Conservation (phyloP, 345 rosid species). For the Citrus medica region DNA sequence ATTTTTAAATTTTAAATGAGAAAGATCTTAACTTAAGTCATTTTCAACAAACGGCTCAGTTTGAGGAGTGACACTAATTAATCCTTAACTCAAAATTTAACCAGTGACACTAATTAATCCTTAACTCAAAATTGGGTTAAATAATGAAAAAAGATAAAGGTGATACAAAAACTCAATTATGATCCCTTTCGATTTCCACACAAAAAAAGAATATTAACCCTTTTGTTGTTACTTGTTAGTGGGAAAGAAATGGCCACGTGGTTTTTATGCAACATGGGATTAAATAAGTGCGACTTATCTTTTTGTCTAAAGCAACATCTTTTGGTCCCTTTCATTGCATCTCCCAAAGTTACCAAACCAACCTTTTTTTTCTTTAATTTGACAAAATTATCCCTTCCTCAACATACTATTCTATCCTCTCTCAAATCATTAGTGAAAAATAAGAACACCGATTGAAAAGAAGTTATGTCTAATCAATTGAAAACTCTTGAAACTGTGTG, state of each 20-base stretch:
- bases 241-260: conserved; percentile 1
- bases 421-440: neutral
- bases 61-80: neutral
- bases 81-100: neutral
- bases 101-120: too few species aligned
- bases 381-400: neutral
- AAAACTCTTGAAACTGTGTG: neutral
- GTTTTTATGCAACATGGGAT: neutral
- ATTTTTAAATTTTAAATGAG: neutral
- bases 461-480: too few species aligned
- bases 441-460: too few species aligned
- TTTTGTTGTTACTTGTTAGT: neutral
- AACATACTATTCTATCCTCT: neutral
- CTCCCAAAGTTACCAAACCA: neutral
- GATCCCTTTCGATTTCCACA: too few species aligned
- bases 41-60: neutral
- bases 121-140: neutral
- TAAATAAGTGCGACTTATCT: neutral
- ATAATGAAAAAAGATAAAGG: neutral
- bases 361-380: neutral
- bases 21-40: neutral
- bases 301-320: neutral
- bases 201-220: too few species aligned
- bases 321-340: neutral
- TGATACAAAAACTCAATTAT: neutral